These are phyloP conservation scores for Ceratorhiza oryzae-sativae DNA, from an alignment of 1,284 basidiomycete genomes.

Conservation along the genomic window DNA sequence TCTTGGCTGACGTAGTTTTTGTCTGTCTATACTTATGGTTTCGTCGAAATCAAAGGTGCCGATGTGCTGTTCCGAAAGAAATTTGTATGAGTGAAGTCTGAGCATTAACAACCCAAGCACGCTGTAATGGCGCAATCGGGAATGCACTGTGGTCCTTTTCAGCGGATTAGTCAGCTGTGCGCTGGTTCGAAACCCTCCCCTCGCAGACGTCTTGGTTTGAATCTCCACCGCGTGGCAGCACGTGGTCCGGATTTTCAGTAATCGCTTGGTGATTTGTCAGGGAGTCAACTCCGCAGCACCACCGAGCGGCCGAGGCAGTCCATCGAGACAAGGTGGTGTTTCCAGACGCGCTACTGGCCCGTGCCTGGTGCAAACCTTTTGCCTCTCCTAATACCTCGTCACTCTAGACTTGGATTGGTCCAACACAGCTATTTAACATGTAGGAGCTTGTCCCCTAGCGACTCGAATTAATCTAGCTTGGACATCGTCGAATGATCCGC, in stretches of 20 bases:
- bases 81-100: neutral
- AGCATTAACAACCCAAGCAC: neutral
- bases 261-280: conserved; percentile 36
- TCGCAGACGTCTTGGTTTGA: conserved; percentile 41
- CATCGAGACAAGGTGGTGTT: conserved; percentile 41
- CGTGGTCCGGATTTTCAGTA: conserved; percentile 36
- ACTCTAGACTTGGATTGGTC: too few relatives aligned
- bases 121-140: conserved; percentile 40
- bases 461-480: too few relatives aligned
- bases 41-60: neutral
- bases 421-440: too few relatives aligned
- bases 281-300: conserved; percentile 40
- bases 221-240: conserved; percentile 38
- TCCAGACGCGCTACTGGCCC: conserved; percentile 41
- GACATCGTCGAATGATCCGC: too few relatives aligned
- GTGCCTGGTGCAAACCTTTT: conserved; percentile 40
- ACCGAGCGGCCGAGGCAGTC: conserved; percentile 38
- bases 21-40: conserved; percentile 38
- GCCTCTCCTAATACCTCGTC: neutral
- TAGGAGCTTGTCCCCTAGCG: too few relatives aligned
- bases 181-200: conserved; percentile 41
- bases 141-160: conserved; percentile 38
- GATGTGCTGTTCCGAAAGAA: neutral
- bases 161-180: conserved; percentile 40
- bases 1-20: conserved; percentile 12